These are phyloP conservation scores for Xanthoceras sorbifolium DNA, from an alignment of 345 rosid genomes.

Conservation along the genomic window DNA sequence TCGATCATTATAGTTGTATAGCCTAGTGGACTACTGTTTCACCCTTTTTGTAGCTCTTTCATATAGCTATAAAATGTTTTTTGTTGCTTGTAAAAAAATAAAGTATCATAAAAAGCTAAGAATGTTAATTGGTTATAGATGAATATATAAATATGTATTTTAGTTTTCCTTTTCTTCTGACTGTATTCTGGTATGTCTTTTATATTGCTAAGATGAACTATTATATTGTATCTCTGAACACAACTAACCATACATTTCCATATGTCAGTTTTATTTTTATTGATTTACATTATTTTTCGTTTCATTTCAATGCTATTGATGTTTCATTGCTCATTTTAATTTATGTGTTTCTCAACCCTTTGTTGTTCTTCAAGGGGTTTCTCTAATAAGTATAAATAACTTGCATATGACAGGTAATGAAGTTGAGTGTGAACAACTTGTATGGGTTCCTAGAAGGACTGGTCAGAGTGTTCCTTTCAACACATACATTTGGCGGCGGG, in stretches of 20 bases:
- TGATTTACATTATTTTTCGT: neutral
- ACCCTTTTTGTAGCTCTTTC: neutral
- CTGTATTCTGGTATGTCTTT: neutral
- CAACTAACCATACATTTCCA: neutral
- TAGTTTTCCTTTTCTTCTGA: neutral
- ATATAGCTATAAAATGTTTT: neutral
- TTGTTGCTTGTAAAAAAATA: neutral
- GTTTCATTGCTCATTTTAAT: conserved; percentile 16
- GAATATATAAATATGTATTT: neutral
- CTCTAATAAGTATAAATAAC: conserved; percentile 33
- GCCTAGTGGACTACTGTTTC: neutral
- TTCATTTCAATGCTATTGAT: conserved; percentile 6
- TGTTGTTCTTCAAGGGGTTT: conserved; percentile 25
- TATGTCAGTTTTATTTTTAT: neutral
- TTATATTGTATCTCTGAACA: neutral
- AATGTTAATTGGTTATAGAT: neutral
- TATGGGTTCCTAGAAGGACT: conserved; percentile 80
- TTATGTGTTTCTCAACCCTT: conserved; percentile 7
- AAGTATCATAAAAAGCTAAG: neutral
- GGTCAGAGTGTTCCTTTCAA: conserved; percentile 83
- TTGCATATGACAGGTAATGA: conserved; percentile 80
- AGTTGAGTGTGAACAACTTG: conserved; percentile 97
- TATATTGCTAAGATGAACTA: neutral
- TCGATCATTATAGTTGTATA: neutral
- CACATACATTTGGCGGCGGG: conserved; percentile 90